Base-by-base conservation (phyloP, 2,329 filamentous ascomycete species). In the Aspergillus chevalieri region DNA sequence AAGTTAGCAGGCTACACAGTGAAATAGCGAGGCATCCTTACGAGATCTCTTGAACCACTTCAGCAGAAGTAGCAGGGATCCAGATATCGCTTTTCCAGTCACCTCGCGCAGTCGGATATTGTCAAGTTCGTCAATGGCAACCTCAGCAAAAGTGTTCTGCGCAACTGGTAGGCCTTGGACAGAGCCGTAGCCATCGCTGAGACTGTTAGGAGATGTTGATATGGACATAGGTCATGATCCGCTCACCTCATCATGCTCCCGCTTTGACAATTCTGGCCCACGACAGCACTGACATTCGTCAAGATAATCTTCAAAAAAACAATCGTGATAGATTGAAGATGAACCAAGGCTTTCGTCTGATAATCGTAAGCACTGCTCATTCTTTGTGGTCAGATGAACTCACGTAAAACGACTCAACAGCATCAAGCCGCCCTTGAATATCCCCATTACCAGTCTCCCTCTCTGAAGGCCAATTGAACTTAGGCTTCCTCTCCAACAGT, bases 41-140 rank as follows among this genome's bases (percentile, higher is more conserved):
- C 89, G 93, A 50, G 90, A 96, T 47, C 95, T 76, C 67, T 95
- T 94, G 61, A 97, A 86, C 93, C 93, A 98, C 70, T 97, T 98
- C 52, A 97, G 67, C 42, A 97, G 71, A n/a, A 95, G 75, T 24
- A 98, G 74, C 24, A 98, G 73, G 48, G 90, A 86, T 1, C 87
- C 91, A n/a, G 90, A 93, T 19, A 95, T 85, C 0, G 92, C 92
- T 69, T 97, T 97, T 22, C 86, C 83, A 10, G 86, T 86, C 46
- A 98, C 91, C 68, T 98, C 93, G 49, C 92, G 82, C 14, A 83
- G 84, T 45, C 94, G 81, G 48, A 87, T 79, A 38, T 85, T 83
- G 66, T 97, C 91, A 14, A 95, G 71, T 60, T 96, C 90, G 51
- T 94, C 90, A 3, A 83, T 74, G 2, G 66, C 65, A 41, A 41